Base-by-base conservation (phyloP, 352 stramenopile genomes). In the Globisporangium viniferum region DNA sequence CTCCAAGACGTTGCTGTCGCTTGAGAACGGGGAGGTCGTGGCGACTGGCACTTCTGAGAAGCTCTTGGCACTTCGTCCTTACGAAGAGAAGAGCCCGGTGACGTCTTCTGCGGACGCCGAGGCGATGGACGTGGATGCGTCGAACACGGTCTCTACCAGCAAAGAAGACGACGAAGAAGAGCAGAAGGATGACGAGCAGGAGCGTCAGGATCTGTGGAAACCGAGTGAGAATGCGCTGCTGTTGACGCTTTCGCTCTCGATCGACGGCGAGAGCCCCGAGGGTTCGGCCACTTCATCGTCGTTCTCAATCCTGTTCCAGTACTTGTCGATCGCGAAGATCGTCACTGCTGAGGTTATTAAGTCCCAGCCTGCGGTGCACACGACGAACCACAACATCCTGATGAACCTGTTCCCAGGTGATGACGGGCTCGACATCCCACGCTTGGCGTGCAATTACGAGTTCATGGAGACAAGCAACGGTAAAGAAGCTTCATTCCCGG, bases 371-470 rank as follows among this genome's bases (percentile, higher is more conserved):
- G 29, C n/a, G 12, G 53, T 56, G 22, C 10, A 63, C n/a, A 33
- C 35, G 27, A 31, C 36, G 48, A 63, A 70, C 39, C 68, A 67
- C 5, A 76, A 61, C 33, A 49, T 91, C 6, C 46, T 91, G 60
- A 88, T 75, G 64, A 86, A 84, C 57, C 59, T 94, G 1, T 92
- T 92, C 39, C 84, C 82, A 58, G 75, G 76, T 3, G 86, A 94
- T 62, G 74, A 86, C 59, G 86, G 84, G 0, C 46, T 80, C 0
- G 63, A 67, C 9, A 57, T 88, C 7, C 81, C 84, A 49, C 78
- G 73, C 9, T 51, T 82, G 35, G 71, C 75, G 0, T 72, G 75
- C 6, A 83, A 79, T 57, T 92, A 94, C 66, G 68, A 74, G 62
- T 88, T 83, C 46, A 57, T 74, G 51, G 56, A 77, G 3, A 62